Evolutionary conservation across 345 rosid species (phyloP).

Genomic region (Brassica nigra): DNA sequence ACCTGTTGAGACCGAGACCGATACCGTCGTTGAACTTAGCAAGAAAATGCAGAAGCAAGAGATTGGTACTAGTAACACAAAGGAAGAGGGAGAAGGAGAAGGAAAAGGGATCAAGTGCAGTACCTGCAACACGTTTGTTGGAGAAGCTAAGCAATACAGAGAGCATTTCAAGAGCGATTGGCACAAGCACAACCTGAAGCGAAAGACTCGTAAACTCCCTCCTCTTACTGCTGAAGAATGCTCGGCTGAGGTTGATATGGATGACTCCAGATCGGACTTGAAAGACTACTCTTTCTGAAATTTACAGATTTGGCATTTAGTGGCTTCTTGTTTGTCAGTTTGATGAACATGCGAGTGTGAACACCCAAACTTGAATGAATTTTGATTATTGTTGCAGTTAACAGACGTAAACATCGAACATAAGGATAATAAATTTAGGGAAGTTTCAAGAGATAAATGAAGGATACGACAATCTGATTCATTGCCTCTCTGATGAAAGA

Average conservation of each 20-base stretch:
- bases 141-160: slow-evolving; percentile 80
- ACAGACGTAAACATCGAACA: neutral
- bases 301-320: neutral
- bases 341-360: slow-evolving; percentile 15
- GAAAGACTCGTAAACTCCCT: slow-evolving; percentile 82
- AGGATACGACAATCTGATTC: slow-evolving; percentile 30
- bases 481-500: slow-evolving; percentile 35
- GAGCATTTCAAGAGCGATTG: slow-evolving; percentile 93
- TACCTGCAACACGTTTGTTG: slow-evolving; percentile 77
- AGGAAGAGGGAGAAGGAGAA: slow-evolving; percentile 44
- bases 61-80: slow-evolving; percentile 44
- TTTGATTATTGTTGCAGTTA: neutral
- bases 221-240: slow-evolving; percentile 84
- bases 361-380: neutral
- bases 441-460: slow-evolving; percentile 18
- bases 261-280: slow-evolving; percentile 68
- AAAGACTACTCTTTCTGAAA: slow-evolving; percentile 91
- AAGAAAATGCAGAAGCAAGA: slow-evolving; percentile 64
- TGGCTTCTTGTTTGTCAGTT: neutral
- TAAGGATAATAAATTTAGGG: neutral
- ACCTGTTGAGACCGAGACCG: slow-evolving; percentile 42
- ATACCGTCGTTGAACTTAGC: slow-evolving; percentile 44
- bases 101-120: slow-evolving; percentile 77
- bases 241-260: slow-evolving; percentile 65
- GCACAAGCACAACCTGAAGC: slow-evolving; percentile 95